Evolutionary conservation across 768 basidiomycete species (phyloP).

Genomic region (Trichaptum fuscoviolaceum): DNA sequence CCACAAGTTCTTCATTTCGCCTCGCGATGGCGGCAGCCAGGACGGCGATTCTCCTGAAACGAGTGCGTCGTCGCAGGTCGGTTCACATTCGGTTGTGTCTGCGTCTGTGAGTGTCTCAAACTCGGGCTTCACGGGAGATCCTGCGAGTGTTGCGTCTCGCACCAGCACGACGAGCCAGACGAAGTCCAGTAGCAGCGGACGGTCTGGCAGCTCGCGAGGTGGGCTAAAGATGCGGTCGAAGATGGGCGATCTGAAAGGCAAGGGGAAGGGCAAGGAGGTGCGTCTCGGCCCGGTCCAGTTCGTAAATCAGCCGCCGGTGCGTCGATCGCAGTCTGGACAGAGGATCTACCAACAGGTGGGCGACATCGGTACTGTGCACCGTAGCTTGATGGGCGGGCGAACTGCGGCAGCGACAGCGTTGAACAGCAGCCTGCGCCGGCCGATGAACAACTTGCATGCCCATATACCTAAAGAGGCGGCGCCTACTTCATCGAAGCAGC

Average conservation of each 20-base stretch:
- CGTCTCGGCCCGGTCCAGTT: not conserved
- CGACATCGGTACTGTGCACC: not conserved
- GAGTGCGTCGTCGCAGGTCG: constrained; percentile 1
- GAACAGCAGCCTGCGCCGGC: not conserved
- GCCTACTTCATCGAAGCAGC: not conserved
- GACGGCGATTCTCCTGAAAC: constrained; percentile 3
- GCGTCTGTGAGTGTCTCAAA: not conserved
- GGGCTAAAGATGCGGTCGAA: not conserved
- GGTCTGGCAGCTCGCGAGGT: not conserved
- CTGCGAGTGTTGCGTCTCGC: not conserved
- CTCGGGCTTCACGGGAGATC: not conserved
- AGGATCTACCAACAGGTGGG: not conserved
- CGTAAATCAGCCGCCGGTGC: not conserved
- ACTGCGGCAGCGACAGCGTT: not conserved
- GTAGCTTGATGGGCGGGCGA: not conserved
- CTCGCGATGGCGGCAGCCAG: not conserved
- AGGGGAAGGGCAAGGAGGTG: not conserved
- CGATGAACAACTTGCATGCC: not conserved
- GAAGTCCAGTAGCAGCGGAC: not conserved
- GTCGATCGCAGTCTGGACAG: not conserved
- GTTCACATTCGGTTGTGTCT: not conserved
- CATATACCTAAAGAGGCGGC: not conserved
- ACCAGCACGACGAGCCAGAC: not conserved
- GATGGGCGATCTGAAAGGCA: not conserved
- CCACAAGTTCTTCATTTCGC: not conserved